These are phyloP conservation scores for Aureobasidium lini DNA, from an alignment of 2,329 filamentous ascomycete genomes.

Conservation along the genomic window DNA sequence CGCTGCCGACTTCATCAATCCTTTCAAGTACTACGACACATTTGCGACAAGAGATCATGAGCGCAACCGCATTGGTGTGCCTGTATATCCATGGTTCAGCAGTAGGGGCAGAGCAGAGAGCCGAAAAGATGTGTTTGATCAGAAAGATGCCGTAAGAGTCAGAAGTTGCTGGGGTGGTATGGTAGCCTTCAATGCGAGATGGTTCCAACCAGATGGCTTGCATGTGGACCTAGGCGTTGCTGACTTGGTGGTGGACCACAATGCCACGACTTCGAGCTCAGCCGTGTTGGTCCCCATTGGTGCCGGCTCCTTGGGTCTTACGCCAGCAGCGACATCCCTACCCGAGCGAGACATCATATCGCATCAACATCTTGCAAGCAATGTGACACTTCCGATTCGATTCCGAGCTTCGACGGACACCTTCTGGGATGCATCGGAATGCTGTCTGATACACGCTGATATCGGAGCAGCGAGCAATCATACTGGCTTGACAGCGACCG, in stretches of 20 bases:
- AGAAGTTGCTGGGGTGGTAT: conserved; percentile 73
- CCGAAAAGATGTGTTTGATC: conserved; percentile 55
- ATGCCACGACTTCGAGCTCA: neutral
- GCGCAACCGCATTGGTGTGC: conserved; percentile 39
- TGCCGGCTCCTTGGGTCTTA: too few relatives aligned
- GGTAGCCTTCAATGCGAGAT: conserved; percentile 56
- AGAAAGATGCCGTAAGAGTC: conserved; percentile 59
- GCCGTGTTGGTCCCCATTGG: neutral
- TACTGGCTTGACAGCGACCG: conserved; percentile 31
- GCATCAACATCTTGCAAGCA: neutral
- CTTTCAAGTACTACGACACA: conserved; percentile 65
- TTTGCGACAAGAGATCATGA: conserved; percentile 63
- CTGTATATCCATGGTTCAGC: conserved; percentile 61
- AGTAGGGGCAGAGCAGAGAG: conserved; percentile 42
- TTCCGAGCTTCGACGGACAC: conserved; percentile 37
- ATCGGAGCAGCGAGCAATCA: conserved; percentile 26
- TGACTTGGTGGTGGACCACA: neutral
- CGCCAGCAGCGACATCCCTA: too few relatives aligned
- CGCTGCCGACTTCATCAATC: conserved; percentile 61
- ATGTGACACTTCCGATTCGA: conserved; percentile 30
- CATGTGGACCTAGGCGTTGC: neutral
- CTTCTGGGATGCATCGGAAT: conserved; percentile 43
- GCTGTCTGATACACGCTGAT: conserved; percentile 42
- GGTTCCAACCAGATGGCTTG: conserved; percentile 40
- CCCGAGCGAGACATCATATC: too few relatives aligned